These are phyloP conservation scores for Chrysoporthe austroafricana DNA, from an alignment of 2,329 filamentous ascomycete genomes.

Conservation along the genomic window DNA sequence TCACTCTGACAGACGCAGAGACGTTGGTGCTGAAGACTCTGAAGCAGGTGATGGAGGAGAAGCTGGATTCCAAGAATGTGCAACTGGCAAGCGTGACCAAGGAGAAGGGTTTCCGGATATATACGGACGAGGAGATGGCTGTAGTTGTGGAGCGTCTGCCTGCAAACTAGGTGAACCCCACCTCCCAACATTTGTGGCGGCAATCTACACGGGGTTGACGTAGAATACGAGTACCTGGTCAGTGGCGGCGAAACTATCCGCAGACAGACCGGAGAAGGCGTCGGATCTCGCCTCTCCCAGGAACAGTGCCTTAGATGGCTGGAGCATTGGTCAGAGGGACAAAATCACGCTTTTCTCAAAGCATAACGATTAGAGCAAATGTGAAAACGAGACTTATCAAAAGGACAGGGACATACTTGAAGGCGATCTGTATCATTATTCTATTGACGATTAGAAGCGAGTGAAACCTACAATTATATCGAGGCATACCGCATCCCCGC, in stretches of 20 bases:
- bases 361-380: conserved; percentile 22
- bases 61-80: conserved; percentile 97
- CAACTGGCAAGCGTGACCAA: conserved; percentile 97
- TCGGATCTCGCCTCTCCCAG: neutral
- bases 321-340: neutral
- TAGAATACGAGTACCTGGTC: neutral
- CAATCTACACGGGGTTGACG: neutral
- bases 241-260: neutral
- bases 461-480: conserved; percentile 14
- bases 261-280: neutral
- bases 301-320: neutral
- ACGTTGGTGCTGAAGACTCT: conserved; percentile 94
- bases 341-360: neutral
- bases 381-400: conserved; percentile 23
- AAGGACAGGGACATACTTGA: conserved; percentile 1
- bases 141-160: conserved; percentile 83
- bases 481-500: neutral
- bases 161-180: conserved; percentile 53
- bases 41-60: conserved; percentile 99
- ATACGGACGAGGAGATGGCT: conserved; percentile 97
- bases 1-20: conserved; percentile 91
- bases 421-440: conserved; percentile 28
- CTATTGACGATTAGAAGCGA: conserved; percentile 20
- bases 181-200: too few relatives aligned
- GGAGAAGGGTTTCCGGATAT: conserved; percentile 98